Percentiles rank a stretch among this genome's conserved stretches.
These are phyloP conservation scores for Boletus subcaerulescens DNA, from an alignment of 768 basidiomycete genomes.

Conservation along the genomic window DNA sequence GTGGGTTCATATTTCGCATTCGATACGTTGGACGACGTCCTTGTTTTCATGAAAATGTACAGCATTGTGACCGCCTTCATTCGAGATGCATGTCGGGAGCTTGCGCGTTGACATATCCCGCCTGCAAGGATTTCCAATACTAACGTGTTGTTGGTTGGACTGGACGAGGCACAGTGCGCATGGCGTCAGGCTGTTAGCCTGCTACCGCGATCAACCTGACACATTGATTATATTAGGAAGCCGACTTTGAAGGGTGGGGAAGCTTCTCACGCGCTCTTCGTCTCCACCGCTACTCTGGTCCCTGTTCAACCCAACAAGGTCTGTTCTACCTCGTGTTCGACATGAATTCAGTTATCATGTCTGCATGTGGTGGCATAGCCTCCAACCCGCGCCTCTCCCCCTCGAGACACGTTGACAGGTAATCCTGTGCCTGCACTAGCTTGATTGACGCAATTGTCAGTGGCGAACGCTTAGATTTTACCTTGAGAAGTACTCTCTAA, in stretches of 20 bases:
- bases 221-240: slow-evolving; percentile 10
- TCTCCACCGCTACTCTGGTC: slow-evolving; percentile 4
- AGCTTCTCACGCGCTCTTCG: slow-evolving; percentile 10
- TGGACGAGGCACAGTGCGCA: slow-evolving; percentile 3
- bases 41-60: slow-evolving; percentile 22
- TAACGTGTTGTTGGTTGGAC: slow-evolving; percentile 2
- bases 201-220: slow-evolving; percentile 1
- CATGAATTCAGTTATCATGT: slow-evolving; percentile 13
- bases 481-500: slow-evolving; percentile 16
- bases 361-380: slow-evolving; percentile 15
- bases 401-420: neutral
- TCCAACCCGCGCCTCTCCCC: neutral
- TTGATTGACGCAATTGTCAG: slow-evolving; percentile 7
- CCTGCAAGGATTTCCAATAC: neutral
- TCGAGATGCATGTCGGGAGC: neutral
- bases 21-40: slow-evolving; percentile 6
- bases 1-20: slow-evolving; percentile 12
- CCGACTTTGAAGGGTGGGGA: slow-evolving; percentile 2
- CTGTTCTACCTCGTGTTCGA: slow-evolving; percentile 23
- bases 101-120: slow-evolving; percentile 6
- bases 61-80: neutral
- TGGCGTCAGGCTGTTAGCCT: neutral
- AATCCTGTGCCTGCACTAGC: slow-evolving; percentile 13
- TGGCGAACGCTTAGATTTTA: slow-evolving; percentile 23
- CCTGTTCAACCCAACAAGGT: slow-evolving; percentile 11